Base-by-base conservation (phyloP, 495 filamentous ascomycete genomes). In the Penicillium angulare region DNA sequence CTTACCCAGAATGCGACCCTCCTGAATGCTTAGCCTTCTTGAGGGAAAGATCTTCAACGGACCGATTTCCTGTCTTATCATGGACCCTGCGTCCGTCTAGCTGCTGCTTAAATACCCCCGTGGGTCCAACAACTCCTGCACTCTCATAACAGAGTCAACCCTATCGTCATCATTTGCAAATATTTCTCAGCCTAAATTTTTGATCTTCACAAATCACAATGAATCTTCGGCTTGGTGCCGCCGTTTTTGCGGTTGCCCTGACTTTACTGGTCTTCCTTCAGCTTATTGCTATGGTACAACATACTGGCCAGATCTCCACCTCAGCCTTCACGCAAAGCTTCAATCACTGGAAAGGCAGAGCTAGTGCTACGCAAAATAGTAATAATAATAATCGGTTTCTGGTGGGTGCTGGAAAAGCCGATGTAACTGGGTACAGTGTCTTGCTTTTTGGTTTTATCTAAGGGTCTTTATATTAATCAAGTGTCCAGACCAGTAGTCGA, bases 371-470 rank as follows among this genome's bases (percentile, higher is more conserved):
- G 4, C 52, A 52, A 15, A 40, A 50, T 3, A 65, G 71, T 39
- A 55, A 74, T 3, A 65, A 72, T 39, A 55, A 74, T 49, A 67
- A 77, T 22, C 73, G 82, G 39, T 96, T 95, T 55, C 68, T 95
- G 6, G 63, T 98, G n/a, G 93, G 93, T 2, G 89, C 91, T 2
- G 93, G 93, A 13, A 96, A 95, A 64, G 90, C 86, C 16, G 93
- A 98, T 72, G 90, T 98, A 57, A 98, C 93, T 22, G 93, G 92
- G 73, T 91, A 83, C 32, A 29, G 18, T 43, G 27, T 21, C 38
- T 9, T 24, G 4, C 8, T 41, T 15, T 33, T 24, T 13, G 46
- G n/a, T 5, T 15, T 53, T 21, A 5, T 12, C 5, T 18, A 22
- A 35, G 5, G 24, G 9, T 26, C 4, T 1, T 27, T 7, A 32